Conservation (phyloP, 257 asterid species). For the Primulina tabacum region DNA sequence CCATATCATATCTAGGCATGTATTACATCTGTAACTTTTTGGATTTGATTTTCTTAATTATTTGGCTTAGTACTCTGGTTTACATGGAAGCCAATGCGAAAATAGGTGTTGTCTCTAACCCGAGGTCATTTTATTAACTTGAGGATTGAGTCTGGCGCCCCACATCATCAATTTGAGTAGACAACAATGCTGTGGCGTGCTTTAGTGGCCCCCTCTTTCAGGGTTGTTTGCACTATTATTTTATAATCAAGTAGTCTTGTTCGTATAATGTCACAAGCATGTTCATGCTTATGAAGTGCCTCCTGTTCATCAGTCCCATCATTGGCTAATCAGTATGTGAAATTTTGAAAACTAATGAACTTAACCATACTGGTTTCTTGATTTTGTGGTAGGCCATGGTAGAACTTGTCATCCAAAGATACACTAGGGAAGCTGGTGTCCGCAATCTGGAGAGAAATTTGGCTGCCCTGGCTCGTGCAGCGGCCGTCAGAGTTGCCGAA, state of each 20-base stretch:
- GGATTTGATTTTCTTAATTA: neutral
- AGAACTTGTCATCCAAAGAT: constrained; percentile 80
- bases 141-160: constrained; percentile 1
- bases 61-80: constrained; percentile 9
- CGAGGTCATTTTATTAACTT: neutral
- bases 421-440: constrained; percentile 99
- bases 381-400: constrained; percentile 65
- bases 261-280: constrained; percentile 9
- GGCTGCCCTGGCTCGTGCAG: constrained; percentile 99
- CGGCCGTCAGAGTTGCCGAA: constrained; percentile 91
- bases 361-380: constrained; percentile 26
- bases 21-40: neutral
- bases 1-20: too few relatives aligned
- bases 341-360: constrained; percentile 16
- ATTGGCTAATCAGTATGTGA: constrained; percentile 4
- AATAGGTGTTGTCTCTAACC: constrained; percentile 8
- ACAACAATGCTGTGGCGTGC: neutral
- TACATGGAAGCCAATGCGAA: constrained; percentile 10
- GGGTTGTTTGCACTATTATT: neutral
- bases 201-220: neutral
- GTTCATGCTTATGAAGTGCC: neutral
- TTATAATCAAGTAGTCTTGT: neutral
- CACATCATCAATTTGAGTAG: constrained; percentile 4
- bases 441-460: constrained; percentile 90
- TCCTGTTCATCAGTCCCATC: neutral